Percentiles rank a stretch among this genome's conserved stretches.
Conservation (phyloP, 2,329 filamentous ascomycete species). For the Hypocreales sp. region DNA sequence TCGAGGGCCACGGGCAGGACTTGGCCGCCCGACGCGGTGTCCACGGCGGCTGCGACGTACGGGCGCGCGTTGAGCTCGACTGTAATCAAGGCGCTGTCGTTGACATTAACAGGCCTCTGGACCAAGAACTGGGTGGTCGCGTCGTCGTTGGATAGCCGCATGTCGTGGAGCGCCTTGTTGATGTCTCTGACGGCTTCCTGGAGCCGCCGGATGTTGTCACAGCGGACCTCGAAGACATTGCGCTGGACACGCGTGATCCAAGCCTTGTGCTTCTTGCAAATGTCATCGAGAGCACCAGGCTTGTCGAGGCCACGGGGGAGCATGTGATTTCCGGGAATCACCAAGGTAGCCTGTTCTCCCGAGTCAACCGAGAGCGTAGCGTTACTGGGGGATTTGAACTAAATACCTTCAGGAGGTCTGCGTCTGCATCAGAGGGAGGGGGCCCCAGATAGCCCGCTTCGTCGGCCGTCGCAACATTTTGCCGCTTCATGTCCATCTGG, state of each 20-base stretch:
- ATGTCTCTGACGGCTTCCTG: conserved; percentile 12
- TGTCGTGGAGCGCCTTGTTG: conserved; percentile 16
- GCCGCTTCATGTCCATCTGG: no score
- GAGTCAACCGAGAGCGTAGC: conserved; percentile 4
- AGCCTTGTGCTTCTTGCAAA: conserved; percentile 12
- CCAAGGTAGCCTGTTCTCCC: conserved; percentile 8
- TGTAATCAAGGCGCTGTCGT: conserved; percentile 6
- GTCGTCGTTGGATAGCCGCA: conserved; percentile 12
- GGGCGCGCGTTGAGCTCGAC: conserved; percentile 12
- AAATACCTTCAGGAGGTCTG: no score
- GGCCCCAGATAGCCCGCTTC: no score
- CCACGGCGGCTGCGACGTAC: not conserved
- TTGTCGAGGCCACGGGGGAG: conserved; percentile 11
- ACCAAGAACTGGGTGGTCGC: conserved; percentile 11
- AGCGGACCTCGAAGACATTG: conserved; percentile 12
- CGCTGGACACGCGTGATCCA: conserved; percentile 14
- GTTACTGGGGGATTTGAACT: no score
- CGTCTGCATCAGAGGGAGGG: no score
- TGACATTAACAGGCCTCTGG: conserved; percentile 9
- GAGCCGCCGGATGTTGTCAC: conserved; percentile 9
- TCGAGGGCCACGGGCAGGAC: conserved; percentile 1
- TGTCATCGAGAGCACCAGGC: conserved; percentile 9
- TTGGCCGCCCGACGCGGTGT: no score
- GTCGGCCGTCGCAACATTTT: no score
- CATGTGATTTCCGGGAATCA: conserved; percentile 13